These are phyloP conservation scores for Zychaea mexicana DNA, from an alignment of 371 early-diverging fungal genomes.

Conservation along the genomic window DNA sequence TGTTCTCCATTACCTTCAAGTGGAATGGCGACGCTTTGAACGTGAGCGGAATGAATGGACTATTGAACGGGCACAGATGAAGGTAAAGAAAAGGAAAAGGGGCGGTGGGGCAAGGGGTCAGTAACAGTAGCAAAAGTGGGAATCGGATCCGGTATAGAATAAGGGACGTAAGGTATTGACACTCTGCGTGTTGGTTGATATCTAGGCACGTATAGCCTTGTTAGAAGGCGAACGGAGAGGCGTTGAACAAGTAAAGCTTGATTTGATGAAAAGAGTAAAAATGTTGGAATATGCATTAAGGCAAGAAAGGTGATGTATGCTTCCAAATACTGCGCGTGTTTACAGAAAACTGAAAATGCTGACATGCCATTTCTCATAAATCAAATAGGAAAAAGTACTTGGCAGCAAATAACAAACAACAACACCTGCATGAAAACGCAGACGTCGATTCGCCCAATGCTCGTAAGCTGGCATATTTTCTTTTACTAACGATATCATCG, in stretches of 20 bases:
- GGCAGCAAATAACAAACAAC: slow-evolving; percentile 6
- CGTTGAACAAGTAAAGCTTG: slow-evolving; percentile 73
- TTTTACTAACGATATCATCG: neutral
- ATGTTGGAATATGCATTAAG: slow-evolving; percentile 88
- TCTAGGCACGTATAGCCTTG: slow-evolving; percentile 77
- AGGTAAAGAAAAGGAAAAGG: slow-evolving; percentile 50
- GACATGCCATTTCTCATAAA: too few species aligned
- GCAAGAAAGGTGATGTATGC: slow-evolving; percentile 65
- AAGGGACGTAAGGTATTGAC: too few species aligned
- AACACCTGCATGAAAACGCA: slow-evolving; percentile 4
- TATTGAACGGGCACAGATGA: slow-evolving; percentile 80
- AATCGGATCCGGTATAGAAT: too few species aligned
- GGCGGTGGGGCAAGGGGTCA: too few species aligned
- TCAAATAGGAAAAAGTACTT: slow-evolving; percentile 12
- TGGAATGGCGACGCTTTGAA: slow-evolving; percentile 87
- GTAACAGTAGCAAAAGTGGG: too few species aligned
- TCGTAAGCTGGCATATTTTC: slow-evolving; percentile 10
- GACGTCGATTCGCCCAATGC: slow-evolving; percentile 24
- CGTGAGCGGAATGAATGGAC: slow-evolving; percentile 90
- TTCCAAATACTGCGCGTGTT: neutral
- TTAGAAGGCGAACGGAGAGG: slow-evolving; percentile 87
- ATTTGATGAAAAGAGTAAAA: slow-evolving; percentile 80
- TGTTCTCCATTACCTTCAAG: slow-evolving; percentile 82
- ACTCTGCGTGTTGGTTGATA: too few species aligned
- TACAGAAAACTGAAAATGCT: neutral